Evolutionary conservation across 441 rosid species (phyloP).

Genomic region (Rhodomyrtus psidioides): DNA sequence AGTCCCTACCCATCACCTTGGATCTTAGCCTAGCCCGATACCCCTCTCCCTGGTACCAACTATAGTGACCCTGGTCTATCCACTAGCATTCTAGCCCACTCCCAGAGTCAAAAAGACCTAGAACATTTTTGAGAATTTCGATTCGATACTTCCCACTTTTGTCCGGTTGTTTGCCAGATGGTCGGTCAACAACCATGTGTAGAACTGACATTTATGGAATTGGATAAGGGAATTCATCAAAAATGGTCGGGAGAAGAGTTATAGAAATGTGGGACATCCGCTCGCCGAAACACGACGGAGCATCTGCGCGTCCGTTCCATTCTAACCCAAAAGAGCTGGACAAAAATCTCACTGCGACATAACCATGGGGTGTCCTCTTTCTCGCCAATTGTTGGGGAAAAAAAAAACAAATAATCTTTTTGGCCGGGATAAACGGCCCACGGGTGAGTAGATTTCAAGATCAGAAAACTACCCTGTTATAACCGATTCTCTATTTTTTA

Average conservation of each 20-base stretch:
- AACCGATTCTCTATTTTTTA: too few relatives aligned
- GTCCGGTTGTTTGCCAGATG: not conserved
- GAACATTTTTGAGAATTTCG: not conserved
- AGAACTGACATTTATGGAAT: not conserved
- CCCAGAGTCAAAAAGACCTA: not conserved
- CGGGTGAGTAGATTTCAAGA: too few relatives aligned
- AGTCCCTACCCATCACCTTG: not conserved
- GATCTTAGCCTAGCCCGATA: not conserved
- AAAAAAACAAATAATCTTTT: not conserved
- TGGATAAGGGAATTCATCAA: not conserved
- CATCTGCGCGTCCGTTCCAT: not conserved
- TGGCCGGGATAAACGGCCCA: not conserved
- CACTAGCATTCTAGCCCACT: not conserved
- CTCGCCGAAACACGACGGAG: not conserved
- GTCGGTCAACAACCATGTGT: not conserved
- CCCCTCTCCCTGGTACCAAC: not conserved
- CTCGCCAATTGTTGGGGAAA: not conserved
- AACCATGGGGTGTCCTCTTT: not conserved
- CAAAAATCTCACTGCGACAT: not conserved
- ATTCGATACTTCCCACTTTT: not conserved
- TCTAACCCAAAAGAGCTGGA: not conserved
- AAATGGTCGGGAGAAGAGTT: not conserved
- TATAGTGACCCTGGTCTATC: not conserved
- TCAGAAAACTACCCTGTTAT: too few relatives aligned
- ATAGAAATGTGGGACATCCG: not conserved